Evolutionary conservation across 1,139 yeast species (phyloP).

Genomic region (Keqinozyma sinolaborantium): DNA sequence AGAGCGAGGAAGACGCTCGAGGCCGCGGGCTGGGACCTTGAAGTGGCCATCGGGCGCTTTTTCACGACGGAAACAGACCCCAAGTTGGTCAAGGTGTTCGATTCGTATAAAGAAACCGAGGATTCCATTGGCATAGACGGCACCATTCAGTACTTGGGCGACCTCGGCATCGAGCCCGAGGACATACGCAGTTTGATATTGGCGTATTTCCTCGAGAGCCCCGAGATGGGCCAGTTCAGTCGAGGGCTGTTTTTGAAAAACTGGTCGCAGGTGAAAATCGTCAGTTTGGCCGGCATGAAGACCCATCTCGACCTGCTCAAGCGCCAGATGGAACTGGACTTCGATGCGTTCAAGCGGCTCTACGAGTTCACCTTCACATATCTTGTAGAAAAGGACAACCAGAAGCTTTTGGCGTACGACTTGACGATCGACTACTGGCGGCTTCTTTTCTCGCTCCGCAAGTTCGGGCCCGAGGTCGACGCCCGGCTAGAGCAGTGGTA

Average conservation of each 20-base stretch:
- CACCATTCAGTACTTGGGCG: constrained; percentile 62
- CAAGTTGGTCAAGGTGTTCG: constrained; percentile 21
- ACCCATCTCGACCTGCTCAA: constrained; percentile 30
- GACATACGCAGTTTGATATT: constrained; percentile 67
- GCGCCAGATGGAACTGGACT: constrained; percentile 7
- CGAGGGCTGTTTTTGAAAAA: constrained; percentile 46
- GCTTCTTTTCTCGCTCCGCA: constrained; percentile 44
- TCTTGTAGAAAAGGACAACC: constrained; percentile 54
- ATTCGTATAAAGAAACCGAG: constrained; percentile 28
- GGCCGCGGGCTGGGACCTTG: constrained; percentile 4
- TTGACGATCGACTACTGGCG: constrained; percentile 79
- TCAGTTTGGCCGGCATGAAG: constrained; percentile 49
- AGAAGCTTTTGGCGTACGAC: constrained; percentile 56
- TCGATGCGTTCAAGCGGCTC: constrained; percentile 46
- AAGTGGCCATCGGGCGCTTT: constrained; percentile 7
- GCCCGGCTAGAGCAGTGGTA: constrained; percentile 49
- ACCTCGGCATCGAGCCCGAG: constrained; percentile 68
- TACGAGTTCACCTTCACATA: constrained; percentile 73
- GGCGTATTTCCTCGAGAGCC: constrained; percentile 65
- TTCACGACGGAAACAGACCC: constrained; percentile 11
- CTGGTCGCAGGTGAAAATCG: constrained; percentile 47
- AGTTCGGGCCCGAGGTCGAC: constrained; percentile 10
- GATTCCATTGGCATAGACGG: constrained; percentile 64
- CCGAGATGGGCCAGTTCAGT: constrained; percentile 60
- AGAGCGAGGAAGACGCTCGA: constrained; percentile 9